Evolutionary conservation across 106 monocot genomes (phyloP), one percentile per base, ranked within the genome.

Genomic region (Dendrobium officinale): DNA sequence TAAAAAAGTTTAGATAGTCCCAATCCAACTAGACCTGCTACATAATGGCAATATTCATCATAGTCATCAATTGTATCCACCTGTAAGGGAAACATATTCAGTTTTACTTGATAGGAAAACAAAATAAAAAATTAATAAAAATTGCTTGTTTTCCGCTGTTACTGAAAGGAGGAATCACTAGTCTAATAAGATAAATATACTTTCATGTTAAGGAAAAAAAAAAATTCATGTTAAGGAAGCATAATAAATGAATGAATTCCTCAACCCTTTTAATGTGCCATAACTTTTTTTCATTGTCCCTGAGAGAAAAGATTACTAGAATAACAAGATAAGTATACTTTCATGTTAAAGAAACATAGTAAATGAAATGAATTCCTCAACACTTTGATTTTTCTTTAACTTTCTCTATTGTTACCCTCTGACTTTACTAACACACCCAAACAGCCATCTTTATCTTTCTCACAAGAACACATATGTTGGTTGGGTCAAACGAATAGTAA

Each of bases 31-130:
- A 98, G 81, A 49, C 97, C 97, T 58, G 97, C 97, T 41, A 95
- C 97, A 80, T 98, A 98, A 66, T 98, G 97, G 84, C 97, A 98
- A 83, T 98, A 98, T 64, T 98, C 94, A 81, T 98, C 88, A 87
- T 98, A 98, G 81, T 98, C 97, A 43, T 94, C 89, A 41, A 89
- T 78, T 29, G 97, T 92, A 83, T 94, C 92, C 68, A 98, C 94
- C 97, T 98, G 86, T 59, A 92, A 77, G 17, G 73, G 18, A 42
- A 73, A 73, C 33, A 42, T n/a, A 31, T 68, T 29, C 9, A 68
- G 68, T 64, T 64, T 64, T 24, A 64, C 22, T 64, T 4, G n/a
- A 64, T 6, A 64, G 20, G 22, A n/a, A n/a, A 64, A 54, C 54
- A 54, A 54, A 5, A 54, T 10, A 58, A 54, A 16, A 58, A 58